A percentile compares a stretch with the other conserved stretches of the same genome.
These are phyloP conservation scores for Botryosphaeria dothidea DNA, from an alignment of 2,329 filamentous ascomycete species.

Conservation along the genomic window DNA sequence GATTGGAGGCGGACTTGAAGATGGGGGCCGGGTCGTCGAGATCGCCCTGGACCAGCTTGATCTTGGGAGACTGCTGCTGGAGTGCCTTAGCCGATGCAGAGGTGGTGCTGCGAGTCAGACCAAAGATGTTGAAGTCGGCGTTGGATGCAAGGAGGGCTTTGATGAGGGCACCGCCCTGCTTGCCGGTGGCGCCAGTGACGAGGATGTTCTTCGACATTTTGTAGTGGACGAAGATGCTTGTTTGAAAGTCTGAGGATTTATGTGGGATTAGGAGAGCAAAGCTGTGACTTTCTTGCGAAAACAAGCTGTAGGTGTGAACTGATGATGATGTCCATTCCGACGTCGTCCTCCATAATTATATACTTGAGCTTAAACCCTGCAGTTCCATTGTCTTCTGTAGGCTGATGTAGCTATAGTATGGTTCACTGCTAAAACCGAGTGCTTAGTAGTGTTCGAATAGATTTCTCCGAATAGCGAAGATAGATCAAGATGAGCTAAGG, in stretches of 20 bases:
- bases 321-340: background rate
- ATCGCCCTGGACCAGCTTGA: conserved; percentile 58
- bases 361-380: background rate
- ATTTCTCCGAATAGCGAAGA: background rate
- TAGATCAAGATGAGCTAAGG: background rate
- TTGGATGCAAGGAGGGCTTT: conserved; percentile 38
- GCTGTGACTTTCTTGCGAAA: background rate
- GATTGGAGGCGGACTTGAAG: conserved; percentile 49
- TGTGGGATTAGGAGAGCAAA: background rate
- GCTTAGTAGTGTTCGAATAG: background rate
- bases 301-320: background rate
- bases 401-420: background rate
- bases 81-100: conserved; percentile 53
- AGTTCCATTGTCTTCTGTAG: background rate
- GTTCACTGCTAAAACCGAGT: background rate
- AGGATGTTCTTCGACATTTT: conserved; percentile 39
- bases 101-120: conserved; percentile 55
- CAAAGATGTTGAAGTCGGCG: conserved; percentile 52
- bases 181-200: conserved; percentile 47
- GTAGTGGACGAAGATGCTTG: background rate
- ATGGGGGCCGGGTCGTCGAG: conserved; percentile 51
- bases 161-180: conserved; percentile 46
- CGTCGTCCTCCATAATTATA: background rate
- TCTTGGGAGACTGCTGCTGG: conserved; percentile 43
- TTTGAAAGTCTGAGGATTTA: background rate